These are phyloP conservation scores for Dactylellina sp. DNA, from an alignment of 2,329 filamentous ascomycete genomes.

Conservation along the genomic window DNA sequence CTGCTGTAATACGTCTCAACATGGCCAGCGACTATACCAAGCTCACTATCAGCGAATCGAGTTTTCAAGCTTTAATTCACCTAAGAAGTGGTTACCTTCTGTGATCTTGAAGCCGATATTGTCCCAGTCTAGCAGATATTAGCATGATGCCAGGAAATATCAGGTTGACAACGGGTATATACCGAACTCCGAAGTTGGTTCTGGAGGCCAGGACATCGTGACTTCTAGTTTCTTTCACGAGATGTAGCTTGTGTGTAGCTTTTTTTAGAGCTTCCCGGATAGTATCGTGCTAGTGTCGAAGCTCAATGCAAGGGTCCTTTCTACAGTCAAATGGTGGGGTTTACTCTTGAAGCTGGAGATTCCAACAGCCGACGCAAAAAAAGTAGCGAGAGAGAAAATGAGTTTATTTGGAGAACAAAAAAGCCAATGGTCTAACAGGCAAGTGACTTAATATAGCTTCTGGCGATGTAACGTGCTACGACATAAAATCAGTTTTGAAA, in stretches of 20 bases:
- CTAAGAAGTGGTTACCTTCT: conserved; percentile 73
- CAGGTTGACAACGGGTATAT: not conserved
- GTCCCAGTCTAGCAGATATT: conserved; percentile 76
- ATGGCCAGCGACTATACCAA: conserved; percentile 84
- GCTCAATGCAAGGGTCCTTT: conserved; percentile 32
- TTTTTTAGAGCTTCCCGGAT: conserved; percentile 28
- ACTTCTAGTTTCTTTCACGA: not conserved
- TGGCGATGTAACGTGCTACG: not conserved
- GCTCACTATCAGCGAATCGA: conserved; percentile 19
- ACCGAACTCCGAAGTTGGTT: conserved; percentile 50
- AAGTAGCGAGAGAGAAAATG: not conserved
- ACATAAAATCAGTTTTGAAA: not conserved
- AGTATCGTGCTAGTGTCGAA: conserved; percentile 29
- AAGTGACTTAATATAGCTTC: conserved; percentile 22
- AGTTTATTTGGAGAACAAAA: no score
- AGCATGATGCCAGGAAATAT: not conserved
- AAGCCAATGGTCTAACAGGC: no score
- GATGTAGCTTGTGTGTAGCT: conserved; percentile 7
- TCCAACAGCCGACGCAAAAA: not conserved
- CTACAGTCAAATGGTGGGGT: conserved; percentile 12
- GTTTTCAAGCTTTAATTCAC: conserved; percentile 9
- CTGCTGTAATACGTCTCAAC: conserved; percentile 86
- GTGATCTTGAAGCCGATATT: conserved; percentile 92
- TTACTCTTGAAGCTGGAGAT: not conserved
- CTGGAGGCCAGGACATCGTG: conserved; percentile 52